Conservation (phyloP, 2,329 filamentous ascomycete species). For the Fonsecaea pedrosoi region DNA sequence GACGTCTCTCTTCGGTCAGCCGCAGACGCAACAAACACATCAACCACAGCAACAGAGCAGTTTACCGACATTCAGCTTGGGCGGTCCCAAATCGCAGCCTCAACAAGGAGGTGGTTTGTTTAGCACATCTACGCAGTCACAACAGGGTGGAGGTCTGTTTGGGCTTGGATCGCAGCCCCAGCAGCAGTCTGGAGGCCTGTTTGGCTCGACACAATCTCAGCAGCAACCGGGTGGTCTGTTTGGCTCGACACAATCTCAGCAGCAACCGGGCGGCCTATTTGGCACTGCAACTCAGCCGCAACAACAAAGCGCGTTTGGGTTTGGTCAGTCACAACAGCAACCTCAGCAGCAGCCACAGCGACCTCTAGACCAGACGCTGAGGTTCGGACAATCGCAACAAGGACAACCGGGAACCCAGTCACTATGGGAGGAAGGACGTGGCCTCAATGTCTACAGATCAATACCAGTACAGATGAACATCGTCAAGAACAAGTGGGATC, state of each 20-base stretch:
- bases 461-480: slow-evolving; percentile 66
- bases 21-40: slow-evolving; percentile 23
- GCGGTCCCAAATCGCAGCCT: slow-evolving; percentile 35
- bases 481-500: slow-evolving; percentile 69
- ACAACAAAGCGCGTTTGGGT: slow-evolving; percentile 39
- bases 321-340: slow-evolving; percentile 49
- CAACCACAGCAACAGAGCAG: slow-evolving; percentile 22
- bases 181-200: slow-evolving; percentile 40
- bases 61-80: slow-evolving; percentile 31
- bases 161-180: slow-evolving; percentile 39
- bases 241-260: slow-evolving; percentile 40
- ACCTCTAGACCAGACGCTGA: slow-evolving; percentile 51
- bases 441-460: slow-evolving; percentile 61
- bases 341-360: slow-evolving; percentile 49
- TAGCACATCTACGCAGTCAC: slow-evolving; percentile 33
- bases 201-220: slow-evolving; percentile 42
- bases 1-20: slow-evolving; percentile 31
- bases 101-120: slow-evolving; percentile 44
- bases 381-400: slow-evolving; percentile 53
- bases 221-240: slow-evolving; percentile 40
- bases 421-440: slow-evolving; percentile 32
- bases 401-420: slow-evolving; percentile 46
- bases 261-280: slow-evolving; percentile 44
- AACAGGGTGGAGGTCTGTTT: slow-evolving; percentile 44
- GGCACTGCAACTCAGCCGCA: slow-evolving; percentile 34